Evolutionary conservation across 345 rosid genomes (phyloP), one percentile per base, ranked within the genome.

Genomic region (Hibiscus tridactylites): DNA sequence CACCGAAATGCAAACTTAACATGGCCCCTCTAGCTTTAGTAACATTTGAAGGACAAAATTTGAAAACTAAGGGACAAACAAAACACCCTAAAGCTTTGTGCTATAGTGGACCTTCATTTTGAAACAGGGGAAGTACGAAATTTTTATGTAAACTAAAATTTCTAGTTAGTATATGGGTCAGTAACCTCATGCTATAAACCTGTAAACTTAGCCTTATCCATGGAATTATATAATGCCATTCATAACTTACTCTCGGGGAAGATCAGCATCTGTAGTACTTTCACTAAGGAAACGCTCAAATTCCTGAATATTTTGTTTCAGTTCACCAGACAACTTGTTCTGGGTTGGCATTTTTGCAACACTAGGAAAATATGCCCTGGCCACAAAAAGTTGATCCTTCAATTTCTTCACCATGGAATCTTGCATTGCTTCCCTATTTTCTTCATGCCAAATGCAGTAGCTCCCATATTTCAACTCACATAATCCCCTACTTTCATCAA

Each of bases 321-420:
- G 47, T 82, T 92, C 99, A 68, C 76, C 87, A 72, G 97, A 81
- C 72, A 95, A 81, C 75, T 84, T 86, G 79, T 71, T 83, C 78
- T 90, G 91, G 60, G 82, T 75, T 76, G 96, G 80, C 7, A 95
- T 86, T 77, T 95, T 95, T 47, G 99, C 97, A 82, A 95, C 85
- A 68, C 82, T 95, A 60, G 99, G 99, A 79, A 80, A 95, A 83
- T 95, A 95, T 78, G 99, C 90, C 77, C 99, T 86, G 70, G 96
- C 97, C 56, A 87, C 92, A 79, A 95, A 95, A 71, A 95, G 96
- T 74, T 77, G 86, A 16, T 53, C 58, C 26, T 53, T 53, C 24
- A 53, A 6, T 53, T 53, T 53, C 58, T 53, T 53, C 58, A 76
- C 89, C 97, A 83, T 82, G 53, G 75, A 73, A 82, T 95, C 99